Evolutionary conservation across 129 eudicot genomes (phyloP), one percentile per base, ranked within the genome.

Genomic region (Arctium minus): DNA sequence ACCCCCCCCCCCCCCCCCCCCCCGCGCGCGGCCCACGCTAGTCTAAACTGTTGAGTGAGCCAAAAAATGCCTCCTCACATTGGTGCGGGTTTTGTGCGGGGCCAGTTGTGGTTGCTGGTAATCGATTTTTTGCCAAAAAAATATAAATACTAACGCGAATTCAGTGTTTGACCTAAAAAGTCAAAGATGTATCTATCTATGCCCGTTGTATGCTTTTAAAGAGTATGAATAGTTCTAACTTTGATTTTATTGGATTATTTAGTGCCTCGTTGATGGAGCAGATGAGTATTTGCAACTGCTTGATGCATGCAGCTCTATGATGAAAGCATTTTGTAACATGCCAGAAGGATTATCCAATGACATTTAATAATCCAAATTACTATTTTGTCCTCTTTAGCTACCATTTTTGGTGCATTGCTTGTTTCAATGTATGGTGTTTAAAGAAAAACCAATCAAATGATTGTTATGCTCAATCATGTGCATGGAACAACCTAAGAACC

Each of bases 221-320:
- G 46, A 10, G 9, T 32, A 30, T 74, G 68, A 38, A 62, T 73
- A 53, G 71, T 31, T 80, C 39, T 33, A 74, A 33, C 17, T 75
- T 77, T 72, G 18, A 22, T 37, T 85, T 78, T 87, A 70, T 72
- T 76, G 83, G 74, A 37, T 84, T 87, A 29, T 89, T 88, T 84
- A 93, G 99, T 87, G 93, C 50, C 97, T 95, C 74, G 87, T 93
- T 46, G 99, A 92, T 65, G 99, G 99, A 88, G 97, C 97, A 68
- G 99, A 95, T 29, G 99, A 96, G 89, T 93, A 93, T 86, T 81
- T 96, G 92, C 99, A 92, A 86, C 88, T 96, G 89, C 74, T 96
- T 85, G 97, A 86, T 87, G 98, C 85, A 8, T 90, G 92, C 72
- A 89, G 99, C 86, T 88, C 82, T 78, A 90, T 88, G 70, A 95